Percentiles rank a stretch among this genome's conserved stretches.
Conservation (phyloP, 2,329 filamentous ascomycete species). For the Thermomyces lanuginosus region DNA sequence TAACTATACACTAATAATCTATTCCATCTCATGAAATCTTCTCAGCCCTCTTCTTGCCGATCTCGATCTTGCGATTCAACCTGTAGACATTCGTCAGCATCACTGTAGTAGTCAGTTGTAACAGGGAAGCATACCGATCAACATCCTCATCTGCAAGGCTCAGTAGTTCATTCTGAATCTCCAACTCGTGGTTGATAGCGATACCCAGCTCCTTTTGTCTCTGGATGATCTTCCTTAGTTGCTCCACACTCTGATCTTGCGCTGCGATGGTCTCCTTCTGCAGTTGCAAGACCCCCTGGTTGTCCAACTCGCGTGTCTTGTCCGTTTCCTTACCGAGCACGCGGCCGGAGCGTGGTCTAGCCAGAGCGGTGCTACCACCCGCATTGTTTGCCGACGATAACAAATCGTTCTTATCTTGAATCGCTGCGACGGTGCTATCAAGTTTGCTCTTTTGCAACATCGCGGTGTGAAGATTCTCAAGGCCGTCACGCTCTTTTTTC, state of each 20-base stretch:
- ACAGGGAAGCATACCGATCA: constrained; percentile 17
- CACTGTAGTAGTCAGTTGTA: no score
- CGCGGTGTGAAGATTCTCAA: constrained; percentile 44
- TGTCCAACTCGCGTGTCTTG: constrained; percentile 45
- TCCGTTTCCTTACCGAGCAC: constrained; percentile 42
- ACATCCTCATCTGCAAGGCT: constrained; percentile 43
- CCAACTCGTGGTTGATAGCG: constrained; percentile 45
- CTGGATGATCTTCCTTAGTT: constrained; percentile 41
- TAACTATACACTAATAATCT: no score
- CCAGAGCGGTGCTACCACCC: no score
- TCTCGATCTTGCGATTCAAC: constrained; percentile 29
- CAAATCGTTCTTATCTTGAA: constrained; percentile 30
- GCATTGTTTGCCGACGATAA: no score
- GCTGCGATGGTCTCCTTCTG: constrained; percentile 46
- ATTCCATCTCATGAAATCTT: constrained; percentile 29
- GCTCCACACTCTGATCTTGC: constrained; percentile 44
- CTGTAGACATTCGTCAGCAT: constrained; percentile 9
- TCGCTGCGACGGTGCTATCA: constrained; percentile 31
- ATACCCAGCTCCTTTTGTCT: constrained; percentile 47
- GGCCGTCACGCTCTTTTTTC: constrained; percentile 44
- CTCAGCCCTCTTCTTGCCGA: constrained; percentile 31
- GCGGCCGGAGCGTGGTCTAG: constrained; percentile 30
- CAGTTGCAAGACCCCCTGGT: constrained; percentile 46
- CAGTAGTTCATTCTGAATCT: constrained; percentile 45
- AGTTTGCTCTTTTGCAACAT: constrained; percentile 37